Conservation (phyloP, 1,284 basidiomycete genomes). For the Moesziomyces sp. region DNA sequence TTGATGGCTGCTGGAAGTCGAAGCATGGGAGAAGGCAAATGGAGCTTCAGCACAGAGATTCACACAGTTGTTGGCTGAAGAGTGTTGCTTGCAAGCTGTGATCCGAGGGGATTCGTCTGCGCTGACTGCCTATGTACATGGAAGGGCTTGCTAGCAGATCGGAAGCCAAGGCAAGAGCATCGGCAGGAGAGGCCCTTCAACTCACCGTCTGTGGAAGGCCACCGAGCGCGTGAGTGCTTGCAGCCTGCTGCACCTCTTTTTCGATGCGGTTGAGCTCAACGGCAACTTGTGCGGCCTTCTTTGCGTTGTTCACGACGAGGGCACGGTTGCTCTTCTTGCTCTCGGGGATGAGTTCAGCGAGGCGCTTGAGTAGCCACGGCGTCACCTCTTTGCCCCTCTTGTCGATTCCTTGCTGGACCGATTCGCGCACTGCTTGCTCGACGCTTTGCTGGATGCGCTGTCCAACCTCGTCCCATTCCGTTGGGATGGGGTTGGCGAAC, state of each 20-base stretch:
- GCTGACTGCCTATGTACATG: slow-evolving; percentile 23
- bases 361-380: slow-evolving; percentile 89
- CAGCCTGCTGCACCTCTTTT: slow-evolving; percentile 17
- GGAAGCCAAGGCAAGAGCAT: too few species aligned
- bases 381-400: slow-evolving; percentile 89
- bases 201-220: slow-evolving; percentile 28
- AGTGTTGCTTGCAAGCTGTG: neutral
- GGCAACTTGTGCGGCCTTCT: slow-evolving; percentile 84
- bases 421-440: slow-evolving; percentile 85
- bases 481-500: slow-evolving; percentile 90
- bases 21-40: neutral
- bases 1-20: neutral
- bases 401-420: slow-evolving; percentile 82
- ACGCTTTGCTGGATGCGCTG: slow-evolving; percentile 80
- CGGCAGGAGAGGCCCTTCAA: slow-evolving; percentile 1
- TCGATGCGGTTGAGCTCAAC: slow-evolving; percentile 77
- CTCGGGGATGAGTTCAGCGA: slow-evolving; percentile 83
- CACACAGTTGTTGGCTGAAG: neutral
- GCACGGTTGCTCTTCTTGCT: slow-evolving; percentile 77
- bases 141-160: neutral
- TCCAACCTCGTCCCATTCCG: slow-evolving; percentile 77
- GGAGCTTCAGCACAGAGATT: slow-evolving; percentile 20
- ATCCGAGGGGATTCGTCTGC: neutral
- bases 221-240: slow-evolving; percentile 29
- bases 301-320: slow-evolving; percentile 90